phyloP scores from a whole-genome alignment of 2,329 filamentous ascomycete species.

The Fragosphaeria purpurea region DNA sequence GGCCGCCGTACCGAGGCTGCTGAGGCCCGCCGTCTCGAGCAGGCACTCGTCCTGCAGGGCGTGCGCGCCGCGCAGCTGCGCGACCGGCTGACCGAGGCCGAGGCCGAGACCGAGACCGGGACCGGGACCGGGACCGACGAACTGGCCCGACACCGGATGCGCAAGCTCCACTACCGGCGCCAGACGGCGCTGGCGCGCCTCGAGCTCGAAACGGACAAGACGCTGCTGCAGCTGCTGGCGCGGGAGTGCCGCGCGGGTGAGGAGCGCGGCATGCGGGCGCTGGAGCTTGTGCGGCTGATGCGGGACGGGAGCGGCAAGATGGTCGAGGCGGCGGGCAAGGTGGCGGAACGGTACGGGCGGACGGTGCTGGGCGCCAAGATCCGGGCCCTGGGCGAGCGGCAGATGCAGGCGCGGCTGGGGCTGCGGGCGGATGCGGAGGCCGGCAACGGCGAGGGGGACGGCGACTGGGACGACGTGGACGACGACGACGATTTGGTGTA shows the following conservation, averaged over 20 bases:
- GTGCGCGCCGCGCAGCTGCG: constrained; percentile 64
- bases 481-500: constrained; percentile 19
- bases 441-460: constrained; percentile 18
- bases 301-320: constrained; percentile 76
- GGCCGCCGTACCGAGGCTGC: constrained; percentile 9
- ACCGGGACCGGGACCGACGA: constrained; percentile 43
- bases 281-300: constrained; percentile 85
- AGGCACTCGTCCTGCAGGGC: constrained; percentile 66
- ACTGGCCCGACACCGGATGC: constrained; percentile 49
- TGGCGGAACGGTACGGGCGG: constrained; percentile 76
- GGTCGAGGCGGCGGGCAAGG: constrained; percentile 81
- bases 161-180: constrained; percentile 37
- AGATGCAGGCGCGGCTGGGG: constrained; percentile 26
- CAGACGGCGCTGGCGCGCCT: constrained; percentile 57
- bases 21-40: constrained; percentile 60
- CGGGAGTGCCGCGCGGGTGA: constrained; percentile 87
- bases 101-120: constrained; percentile 46
- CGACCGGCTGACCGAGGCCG: constrained; percentile 52
- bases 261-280: constrained; percentile 84
- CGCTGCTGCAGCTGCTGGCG: constrained; percentile 77
- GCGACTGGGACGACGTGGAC: not conserved
- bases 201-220: constrained; percentile 82
- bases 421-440: not conserved
- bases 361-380: constrained; percentile 84
- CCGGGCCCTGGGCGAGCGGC: constrained; percentile 66